These are phyloP conservation scores for Colletotrichum gloeosporioides DNA, from an alignment of 2,329 filamentous ascomycete genomes.

Conservation along the genomic window DNA sequence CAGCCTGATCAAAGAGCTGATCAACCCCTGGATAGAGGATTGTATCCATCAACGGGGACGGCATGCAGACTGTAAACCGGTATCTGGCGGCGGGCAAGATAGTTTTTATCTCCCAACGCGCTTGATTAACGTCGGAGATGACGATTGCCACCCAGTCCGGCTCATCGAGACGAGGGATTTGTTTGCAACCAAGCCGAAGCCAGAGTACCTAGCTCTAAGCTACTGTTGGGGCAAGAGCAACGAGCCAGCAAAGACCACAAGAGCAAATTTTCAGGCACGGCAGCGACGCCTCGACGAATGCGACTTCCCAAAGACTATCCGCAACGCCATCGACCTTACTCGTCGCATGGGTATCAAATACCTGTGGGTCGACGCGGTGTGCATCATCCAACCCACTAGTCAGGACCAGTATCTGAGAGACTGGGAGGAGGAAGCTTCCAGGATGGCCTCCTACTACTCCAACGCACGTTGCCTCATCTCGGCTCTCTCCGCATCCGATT, in stretches of 20 bases:
- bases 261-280: background rate
- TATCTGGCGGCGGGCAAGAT: too few species aligned
- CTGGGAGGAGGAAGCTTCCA: background rate
- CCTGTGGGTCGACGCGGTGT: background rate
- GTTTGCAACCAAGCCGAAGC: background rate
- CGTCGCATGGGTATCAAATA: background rate
- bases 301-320: background rate
- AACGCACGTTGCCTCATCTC: background rate
- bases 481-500: background rate
- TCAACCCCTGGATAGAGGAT: too few species aligned
- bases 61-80: too few species aligned
- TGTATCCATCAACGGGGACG: too few species aligned
- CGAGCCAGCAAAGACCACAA: background rate
- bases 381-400: background rate
- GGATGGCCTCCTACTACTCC: background rate
- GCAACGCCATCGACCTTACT: background rate
- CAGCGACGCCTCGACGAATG: too few species aligned
- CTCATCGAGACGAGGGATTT: background rate
- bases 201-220: background rate
- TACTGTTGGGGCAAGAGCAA: background rate
- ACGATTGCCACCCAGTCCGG: rapidly evolving
- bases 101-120: too few species aligned
- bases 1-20: too few species aligned
- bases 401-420: background rate
- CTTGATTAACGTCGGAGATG: too few species aligned